Conservation (phyloP, 2,329 filamentous ascomycete species). For the Colletotrichum caudatum region DNA sequence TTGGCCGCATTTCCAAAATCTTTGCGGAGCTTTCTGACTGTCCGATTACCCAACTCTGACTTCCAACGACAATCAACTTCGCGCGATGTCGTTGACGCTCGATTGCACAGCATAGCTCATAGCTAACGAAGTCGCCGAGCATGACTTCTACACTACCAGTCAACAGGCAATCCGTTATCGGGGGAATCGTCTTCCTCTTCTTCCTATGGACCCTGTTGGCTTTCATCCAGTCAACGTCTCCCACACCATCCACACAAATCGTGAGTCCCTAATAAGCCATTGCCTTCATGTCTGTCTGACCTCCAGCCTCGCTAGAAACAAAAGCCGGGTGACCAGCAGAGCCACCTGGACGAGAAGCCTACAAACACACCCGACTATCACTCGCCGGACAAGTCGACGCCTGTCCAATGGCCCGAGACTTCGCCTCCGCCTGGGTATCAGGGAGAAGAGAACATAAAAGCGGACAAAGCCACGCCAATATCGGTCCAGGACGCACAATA, state of each 20-base stretch:
- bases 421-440: conserved; percentile 29
- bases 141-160: conserved; percentile 21
- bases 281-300: neutral
- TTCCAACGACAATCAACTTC: neutral
- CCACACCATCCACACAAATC: conserved; percentile 2
- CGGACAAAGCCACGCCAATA: neutral
- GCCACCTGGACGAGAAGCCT: neutral
- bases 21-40: neutral
- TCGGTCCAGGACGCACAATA: neutral
- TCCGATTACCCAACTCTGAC: neutral
- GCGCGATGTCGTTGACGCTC: neutral
- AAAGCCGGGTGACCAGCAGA: neutral
- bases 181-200: conserved; percentile 26
- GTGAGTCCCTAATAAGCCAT: neutral
- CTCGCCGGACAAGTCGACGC: conserved; percentile 9
- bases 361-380: neutral
- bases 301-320: conserved; percentile 1
- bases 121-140: neutral
- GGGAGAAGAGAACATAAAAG: conserved; percentile 8
- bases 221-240: conserved; percentile 19
- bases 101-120: neutral
- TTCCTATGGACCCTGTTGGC: conserved; percentile 36
- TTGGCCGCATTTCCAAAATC: neutral
- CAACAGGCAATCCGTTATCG: conserved; percentile 31
- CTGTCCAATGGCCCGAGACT: conserved; percentile 1